Percentiles rank a stretch among this genome's conserved stretches.
Evolutionary conservation across 2,329 filamentous ascomycete genomes (phyloP).

Genomic region (Cercospora brassicicola): DNA sequence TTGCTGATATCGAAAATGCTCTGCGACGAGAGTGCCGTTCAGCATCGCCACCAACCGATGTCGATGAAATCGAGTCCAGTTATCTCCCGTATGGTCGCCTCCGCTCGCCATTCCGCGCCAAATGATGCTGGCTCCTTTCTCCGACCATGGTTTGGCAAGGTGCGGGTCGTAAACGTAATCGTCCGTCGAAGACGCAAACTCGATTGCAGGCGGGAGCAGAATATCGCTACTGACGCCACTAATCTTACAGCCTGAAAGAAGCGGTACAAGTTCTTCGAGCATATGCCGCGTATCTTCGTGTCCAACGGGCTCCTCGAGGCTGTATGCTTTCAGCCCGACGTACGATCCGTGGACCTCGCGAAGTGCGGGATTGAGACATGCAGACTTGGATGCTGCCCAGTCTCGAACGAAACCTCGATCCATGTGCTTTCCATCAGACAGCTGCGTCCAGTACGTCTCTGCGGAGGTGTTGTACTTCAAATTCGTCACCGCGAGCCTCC

Average conservation of each 20-base stretch:
- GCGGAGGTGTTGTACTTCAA: neutral
- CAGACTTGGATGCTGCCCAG: neutral
- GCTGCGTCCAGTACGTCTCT: neutral
- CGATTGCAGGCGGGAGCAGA: conserved; percentile 43
- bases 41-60: conserved; percentile 71
- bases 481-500: neutral
- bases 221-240: conserved; percentile 49
- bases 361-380: neutral
- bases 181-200: neutral
- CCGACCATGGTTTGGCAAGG: conserved; percentile 36
- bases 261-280: neutral
- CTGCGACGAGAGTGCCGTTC: conserved; percentile 54
- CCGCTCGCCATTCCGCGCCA: conserved; percentile 51
- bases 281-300: neutral
- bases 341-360: neutral
- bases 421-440: neutral
- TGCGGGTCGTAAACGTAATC: neutral
- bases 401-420: neutral
- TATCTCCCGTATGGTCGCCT: conserved; percentile 48
- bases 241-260: neutral
- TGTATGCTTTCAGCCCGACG: neutral
- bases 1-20: neutral
- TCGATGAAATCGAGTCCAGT: conserved; percentile 69
- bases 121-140: conserved; percentile 41
- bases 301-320: neutral